Evolutionary conservation across 2,329 filamentous ascomycete genomes (phyloP), one percentile per base, ranked within the genome.

Genomic region (Huntiella abstrusa): DNA sequence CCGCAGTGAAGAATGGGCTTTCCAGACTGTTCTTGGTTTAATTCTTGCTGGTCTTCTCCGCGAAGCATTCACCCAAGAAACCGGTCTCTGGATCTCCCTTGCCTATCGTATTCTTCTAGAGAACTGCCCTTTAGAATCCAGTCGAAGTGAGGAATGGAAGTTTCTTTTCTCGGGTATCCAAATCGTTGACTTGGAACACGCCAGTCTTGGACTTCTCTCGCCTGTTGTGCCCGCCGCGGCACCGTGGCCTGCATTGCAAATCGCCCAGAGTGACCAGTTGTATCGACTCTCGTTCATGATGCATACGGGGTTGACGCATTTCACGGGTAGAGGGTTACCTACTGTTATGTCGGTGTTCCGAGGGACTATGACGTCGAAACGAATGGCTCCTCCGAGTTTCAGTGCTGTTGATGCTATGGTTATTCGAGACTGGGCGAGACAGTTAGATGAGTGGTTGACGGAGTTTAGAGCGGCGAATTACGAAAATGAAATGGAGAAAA

Each of bases 101-200:
- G 64, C 61, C 0, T 65, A 65, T 49, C 57, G 62, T 1, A 53
- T 66, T 4, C 58, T 62, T 4, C 52, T 66, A 4, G 62, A 65
- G 44, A 58, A 64, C 40, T 65, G 62, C 38, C 62, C 63, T 3
- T 8, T 15, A 5, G 33, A 16, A 15, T 45, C 43, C 8, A n/a
- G 11, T 4, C 34, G 54, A n/a, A 59, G 58, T 1, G 53, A 56
- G 8, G 61, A 65, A 44, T 66, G 63, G 64, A 60, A 58, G 4
- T 58, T 58, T 17, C 53, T 66, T 0, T 64, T 64, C 45, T 59
- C 58, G 6, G 58, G 58, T 5, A 52, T 60, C 12, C 58, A 64
- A 55, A 66, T 65, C 34, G 60, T 66, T 19, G 63, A 66, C 38
- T 55, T 66, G 6, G 63, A 66, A 51, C 63, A 66, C 49, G 62